Base-by-base conservation (phyloP, 345 rosid genomes). In the Viola odorata region DNA sequence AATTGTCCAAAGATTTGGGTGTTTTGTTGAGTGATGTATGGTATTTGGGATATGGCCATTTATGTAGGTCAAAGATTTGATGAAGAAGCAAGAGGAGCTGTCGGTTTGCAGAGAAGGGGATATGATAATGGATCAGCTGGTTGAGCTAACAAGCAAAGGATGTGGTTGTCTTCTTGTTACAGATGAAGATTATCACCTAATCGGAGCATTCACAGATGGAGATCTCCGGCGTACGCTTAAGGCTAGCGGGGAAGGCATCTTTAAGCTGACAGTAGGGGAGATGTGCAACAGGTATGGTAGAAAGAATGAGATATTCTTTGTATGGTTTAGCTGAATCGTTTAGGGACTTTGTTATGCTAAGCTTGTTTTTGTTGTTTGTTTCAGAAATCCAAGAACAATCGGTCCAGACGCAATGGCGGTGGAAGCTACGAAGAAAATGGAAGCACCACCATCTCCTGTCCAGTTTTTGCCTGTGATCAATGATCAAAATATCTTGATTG, bases 371-470 rank as follows among this genome's bases (percentile, higher is more conserved):
- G 57, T 61, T 32, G 15, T 49, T 60, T 38, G 12, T 63, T 39
- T 61, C 86, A 94, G 99, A 86, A 80, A 80, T 60, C 92, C 99
- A 12, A 90, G 99, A 75, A 83, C 87, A 16, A 86, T 88, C 4
- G 75, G 77, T 62, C 83, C 92, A 11, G 95, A 94, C 45, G 83
- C 96, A 13, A 94, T 88, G 99, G 99, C 97, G 4, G 96, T 86
- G 77, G 97, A 88, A 71, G 99, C 96, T 38, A 90, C 88, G 99
- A 77, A 81, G 82, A 88, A 84, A 71, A 94, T 94, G 99, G 99
- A 94, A 61, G 84, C 97, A 0, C 97, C 97, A 9, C 99, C 99
- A 7, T 91, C 95, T 8, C 95, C 99, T 11, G 97, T 91, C 6
- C 99, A 94, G 57, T 94, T 94, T 74, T 75, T 94, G 65, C 97